Base-by-base conservation (phyloP, 1,284 basidiomycete genomes). In the Sanghuangporus baumii region DNA sequence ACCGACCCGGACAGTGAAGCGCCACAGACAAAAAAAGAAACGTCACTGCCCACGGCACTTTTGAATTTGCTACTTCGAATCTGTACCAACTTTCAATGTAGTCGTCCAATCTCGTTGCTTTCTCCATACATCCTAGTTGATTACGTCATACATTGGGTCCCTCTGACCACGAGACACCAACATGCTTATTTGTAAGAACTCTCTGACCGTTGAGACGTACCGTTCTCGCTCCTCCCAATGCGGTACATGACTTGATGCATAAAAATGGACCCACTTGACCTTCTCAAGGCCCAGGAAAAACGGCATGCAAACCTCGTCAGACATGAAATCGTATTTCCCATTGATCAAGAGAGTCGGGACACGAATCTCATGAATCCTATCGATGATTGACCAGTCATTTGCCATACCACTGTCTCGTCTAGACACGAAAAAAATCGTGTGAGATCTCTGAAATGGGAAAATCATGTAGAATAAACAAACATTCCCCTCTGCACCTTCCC, bases 221-320 rank as follows among this genome's bases (percentile, higher is more conserved):
- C 46, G 41, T 4, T 52, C 50, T 20, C 58, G 26, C 51, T 75
- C 74, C 65, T 76, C 74, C 48, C 61, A 70, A 47, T 70, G 68
- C 0, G 74, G 66, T 16, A 68, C 64, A 54, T 75, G 76, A 34
- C 64, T 63, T 40, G 69, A 74, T 34, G 71, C 63, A 16, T 67
- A 67, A 38, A 78, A 70, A 14, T 69, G 69, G 5, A 68, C 68
- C 75, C 76, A 77, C 46, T 71, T 73, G 26, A 71, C 66, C n/a
- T 71, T 72, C 2, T 59, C 64, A 54, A 77, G 72, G 23, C 65
- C 61, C 38, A 61, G 26, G 51, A 76, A 73, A 65, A 73, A 76
- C 8, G 76, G 75, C 1, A 40, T 31, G 18, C 71, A 64, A 11
- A 65, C 67, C 0, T 67, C 54, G 34, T 72, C 69, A 55, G 75